Evolutionary conservation across 2,329 filamentous ascomycete genomes (phyloP), one percentile per base, ranked within the genome.

Genomic region (Epichloe gansuensis): DNA sequence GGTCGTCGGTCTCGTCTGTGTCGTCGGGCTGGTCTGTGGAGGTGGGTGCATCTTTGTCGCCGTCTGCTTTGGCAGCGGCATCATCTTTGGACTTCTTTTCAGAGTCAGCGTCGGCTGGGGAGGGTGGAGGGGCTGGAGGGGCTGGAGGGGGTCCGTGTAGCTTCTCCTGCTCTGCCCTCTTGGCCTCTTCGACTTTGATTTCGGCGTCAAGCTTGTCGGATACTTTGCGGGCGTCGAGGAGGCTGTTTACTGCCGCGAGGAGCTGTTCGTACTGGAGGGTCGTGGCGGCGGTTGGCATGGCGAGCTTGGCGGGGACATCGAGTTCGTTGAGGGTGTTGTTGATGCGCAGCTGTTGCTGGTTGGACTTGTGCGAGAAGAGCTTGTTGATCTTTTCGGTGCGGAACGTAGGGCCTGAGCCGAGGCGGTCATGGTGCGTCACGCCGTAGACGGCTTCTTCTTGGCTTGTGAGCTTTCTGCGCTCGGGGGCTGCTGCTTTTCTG

Each of bases 381-480:
- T 90, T 90, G 59, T 85, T 83, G 54, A 91, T 80, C 65, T 82
- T 85, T 61, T 91, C 87, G 31, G 89, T 89, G 12, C 91, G 87
- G 76, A 97, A 97, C 13, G 88, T 85, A 38, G 95, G 88, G 6
- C 93, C 91, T 8, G 85, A 86, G 2, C 85, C 83, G 41, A 96
- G 77, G 31, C 91, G 86, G 52, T 97, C 91, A 64, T 91, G 86
- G 58, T 88, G 82, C 7, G 85, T 81, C 9, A 98, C 86, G 57
- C 91, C 93, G 63, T 91, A 97, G 37, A 85, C 77, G 57, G 79
- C 69, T 70, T 91, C 85, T 69, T 94, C 86, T 59, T 86, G 81
- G 46, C 85, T 76, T 4, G 81, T 82, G 58, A 96, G 82, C 67
- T 84, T 82, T 62, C 83, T 81, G 52, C 85, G 78, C 61, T 85